Base-by-base conservation (phyloP, 1,284 basidiomycete species). In the Sporisorium scitamineum region DNA sequence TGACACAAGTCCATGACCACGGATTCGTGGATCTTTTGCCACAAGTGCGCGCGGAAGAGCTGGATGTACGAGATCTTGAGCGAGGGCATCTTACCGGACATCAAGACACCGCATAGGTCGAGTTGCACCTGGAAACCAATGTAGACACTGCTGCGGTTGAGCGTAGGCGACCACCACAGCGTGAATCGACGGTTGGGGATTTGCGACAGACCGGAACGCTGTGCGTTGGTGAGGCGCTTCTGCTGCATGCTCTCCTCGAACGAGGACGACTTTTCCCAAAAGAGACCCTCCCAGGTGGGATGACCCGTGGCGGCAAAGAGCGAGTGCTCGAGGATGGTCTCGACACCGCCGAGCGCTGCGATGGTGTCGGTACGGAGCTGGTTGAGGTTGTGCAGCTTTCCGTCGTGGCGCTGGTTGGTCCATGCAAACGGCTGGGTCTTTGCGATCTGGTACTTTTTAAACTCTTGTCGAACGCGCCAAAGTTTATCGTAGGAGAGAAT, bases 111-210 rank as follows among this genome's bases (percentile, higher is more conserved):
- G 26, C 96, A 98, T 76, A 98, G 87, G 89, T 98, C 96, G 54
- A 98, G 90, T 84, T 98, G 97, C 22, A 99, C 97, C 87, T 99
- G 97, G 92, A 99, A 99, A 90, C 96, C 97, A 85, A 98, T 95
- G 85, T 98, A 98, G 86, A 98, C 95, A 85, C 98, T 99, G 61
- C 95, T 95, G 76, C 95, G 93, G 87, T 98, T 98, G 88, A 98
- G 95, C 7, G 87, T 88, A 20, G 95, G 95, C 84, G 93, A 95
- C 96, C 96, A 99, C 97, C 97, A 99, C 7, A 99, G 89, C 3
- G 95, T 99, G 88, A 99, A 99, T n/a, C 96, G 93, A 91, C 97
- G 95, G 86, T 99, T 99, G 8, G 97, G 97, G 85, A 99, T 97
- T 86, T 99, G 95, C 85, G 94, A 95, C 45, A 97, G 88, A 92